Evolutionary conservation across 2,329 filamentous ascomycete genomes (phyloP), one percentile per base, ranked within the genome.

Genomic region (Monilinia vaccinii-corymbosi): DNA sequence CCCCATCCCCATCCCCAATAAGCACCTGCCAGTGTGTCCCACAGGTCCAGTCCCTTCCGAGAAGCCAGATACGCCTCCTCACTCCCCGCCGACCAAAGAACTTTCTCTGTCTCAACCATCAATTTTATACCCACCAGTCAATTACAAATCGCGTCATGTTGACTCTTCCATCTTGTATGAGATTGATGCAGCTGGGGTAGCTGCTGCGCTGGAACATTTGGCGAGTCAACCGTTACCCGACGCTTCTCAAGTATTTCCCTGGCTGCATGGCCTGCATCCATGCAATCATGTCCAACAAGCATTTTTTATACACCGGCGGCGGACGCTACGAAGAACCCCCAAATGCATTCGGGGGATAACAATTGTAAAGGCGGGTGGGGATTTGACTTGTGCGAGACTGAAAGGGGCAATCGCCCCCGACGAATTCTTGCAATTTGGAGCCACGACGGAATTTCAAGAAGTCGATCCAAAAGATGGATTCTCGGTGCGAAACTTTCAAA

Each of bases 401-500:
- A 97, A 96, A 73, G 93, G 93, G 34, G 91, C 94, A 28, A 82
- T 97, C 66, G 81, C 87, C 3, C 88, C 91, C 0, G 83, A 89
- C 1, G 94, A 97, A 73, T 79, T 97, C 48, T 74, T 84, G 42
- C 67, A 77, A 69, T 62, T 81, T 83, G 49, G 65, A 74, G 70
- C 3, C 14, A 65, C 63, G 23, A 62, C 67, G 9, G 28, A 53
- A 25, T 96, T 99, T 70, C 76, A 91, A 62, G 89, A 96, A 47
- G 81, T 87, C 45, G 94, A 99, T 70, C 94, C 94, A 1, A 82
- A 78, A 60, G 89, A 96, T 65, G 94, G 94, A 10, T 97, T 97
- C 71, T 96, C 91, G 5, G 92, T 97, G 47, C 85, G 94, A 49
- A 97, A 97, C 73, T 99, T 99, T 71, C 93, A 97, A 68, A 97